These are phyloP conservation scores for Hippophae tibetana DNA, from an alignment of 306 rosid species.

Conservation along the genomic window DNA sequence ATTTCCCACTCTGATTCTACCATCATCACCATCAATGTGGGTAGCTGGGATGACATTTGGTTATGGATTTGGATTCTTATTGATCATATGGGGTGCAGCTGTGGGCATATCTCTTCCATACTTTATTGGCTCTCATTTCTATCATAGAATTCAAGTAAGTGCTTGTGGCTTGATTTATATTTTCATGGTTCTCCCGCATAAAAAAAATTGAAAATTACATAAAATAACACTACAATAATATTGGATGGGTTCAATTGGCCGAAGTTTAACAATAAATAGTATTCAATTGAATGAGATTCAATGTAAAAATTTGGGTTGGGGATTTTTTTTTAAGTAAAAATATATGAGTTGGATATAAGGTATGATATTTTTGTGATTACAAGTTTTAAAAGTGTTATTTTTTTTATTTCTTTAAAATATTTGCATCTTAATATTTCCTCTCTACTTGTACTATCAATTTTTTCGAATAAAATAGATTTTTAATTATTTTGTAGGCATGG, in stretches of 20 bases:
- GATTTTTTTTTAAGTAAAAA: too few species aligned
- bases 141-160: conserved; percentile 57
- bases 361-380: too few species aligned
- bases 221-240: too few species aligned
- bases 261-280: too few species aligned
- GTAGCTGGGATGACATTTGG: conserved; percentile 89
- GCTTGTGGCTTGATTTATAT: conserved; percentile 10
- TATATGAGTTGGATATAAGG: too few species aligned
- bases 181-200: not conserved
- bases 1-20: conserved; percentile 68
- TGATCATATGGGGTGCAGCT: conserved; percentile 49
- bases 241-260: too few species aligned
- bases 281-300: too few species aligned
- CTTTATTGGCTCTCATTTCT: conserved; percentile 61
- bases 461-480: not conserved
- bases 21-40: conserved; percentile 98
- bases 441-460: not conserved
- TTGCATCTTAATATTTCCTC: not conserved
- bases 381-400: too few species aligned
- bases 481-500: conserved; percentile 54
- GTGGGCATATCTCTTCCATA: conserved; percentile 86
- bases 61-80: conserved; percentile 67
- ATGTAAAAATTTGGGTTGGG: too few species aligned
- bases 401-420: too few species aligned
- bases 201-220: too few species aligned